Evolutionary conservation across 345 rosid genomes (phyloP).

Genomic region (Lumnitzera racemosa): DNA sequence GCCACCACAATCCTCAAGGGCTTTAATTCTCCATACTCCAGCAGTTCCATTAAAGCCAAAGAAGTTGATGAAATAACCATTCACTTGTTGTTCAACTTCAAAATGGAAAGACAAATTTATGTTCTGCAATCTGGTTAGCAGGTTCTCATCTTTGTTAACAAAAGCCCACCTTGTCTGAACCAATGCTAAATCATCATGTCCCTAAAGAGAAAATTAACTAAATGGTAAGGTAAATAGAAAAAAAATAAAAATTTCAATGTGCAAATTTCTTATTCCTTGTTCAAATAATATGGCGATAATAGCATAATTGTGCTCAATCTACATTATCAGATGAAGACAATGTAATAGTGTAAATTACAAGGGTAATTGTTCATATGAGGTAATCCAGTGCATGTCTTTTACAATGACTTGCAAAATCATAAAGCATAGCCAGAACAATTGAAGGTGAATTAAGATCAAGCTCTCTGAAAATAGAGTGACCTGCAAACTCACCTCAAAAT

Average conservation of each 20-base stretch:
- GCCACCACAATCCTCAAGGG: conserved; percentile 90
- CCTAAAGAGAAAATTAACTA: conserved; percentile 26
- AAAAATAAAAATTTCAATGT: too few relatives aligned
- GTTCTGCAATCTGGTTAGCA: conserved; percentile 86
- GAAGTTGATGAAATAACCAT: conserved; percentile 73
- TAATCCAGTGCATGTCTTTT: too few relatives aligned
- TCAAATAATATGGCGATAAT: too few relatives aligned
- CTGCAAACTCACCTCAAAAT: conserved; percentile 54
- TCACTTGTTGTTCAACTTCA: conserved; percentile 93
- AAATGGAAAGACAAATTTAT: conserved; percentile 82
- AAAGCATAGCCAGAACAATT: too few relatives aligned
- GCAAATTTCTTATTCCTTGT: too few relatives aligned
- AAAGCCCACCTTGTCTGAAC: conserved; percentile 90
- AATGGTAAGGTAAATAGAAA: neutral
- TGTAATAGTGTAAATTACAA: too few relatives aligned
- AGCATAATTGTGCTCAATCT: too few relatives aligned
- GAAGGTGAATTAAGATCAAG: too few relatives aligned
- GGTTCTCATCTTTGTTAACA: conserved; percentile 87
- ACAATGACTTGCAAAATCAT: too few relatives aligned
- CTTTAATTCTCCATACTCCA: conserved; percentile 91
- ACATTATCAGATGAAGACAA: too few relatives aligned
- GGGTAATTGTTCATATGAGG: too few relatives aligned
- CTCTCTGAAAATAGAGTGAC: neutral
- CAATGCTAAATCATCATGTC: conserved; percentile 65
- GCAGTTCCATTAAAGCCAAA: conserved; percentile 95